Base-by-base conservation (phyloP, 805 yeast genomes). In the Tetrapisispora arboricola region DNA sequence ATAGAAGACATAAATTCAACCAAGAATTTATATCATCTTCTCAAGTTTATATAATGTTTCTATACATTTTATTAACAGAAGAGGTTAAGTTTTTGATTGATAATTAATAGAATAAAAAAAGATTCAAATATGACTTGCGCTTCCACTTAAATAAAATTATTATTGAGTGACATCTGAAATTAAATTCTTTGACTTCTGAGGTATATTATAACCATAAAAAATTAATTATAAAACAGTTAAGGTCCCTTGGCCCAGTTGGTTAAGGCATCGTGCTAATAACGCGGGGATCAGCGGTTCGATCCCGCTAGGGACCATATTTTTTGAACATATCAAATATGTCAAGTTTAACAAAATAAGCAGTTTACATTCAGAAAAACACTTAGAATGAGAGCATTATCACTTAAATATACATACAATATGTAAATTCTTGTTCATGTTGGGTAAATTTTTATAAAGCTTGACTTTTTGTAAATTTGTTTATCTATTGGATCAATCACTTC, bases 401-500 rank as follows among this genome's bases (percentile, higher is more conserved):
- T n/a, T 24, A 24, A 11, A 24, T 24, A 24, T 24, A 24, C 11
- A 24, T 24, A 8, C 26, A 24, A 8, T 11, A 11, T 24, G 15
- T n/a, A n/a, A 33, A 27, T 15, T 27, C 10, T 27, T 11, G 8
- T 8, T 9, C 32, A 76, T 6, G 78, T 71, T 18, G 81, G 80
- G 44, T 62, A 76, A 57, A 76, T 76, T 36, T 65, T 69, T 19
- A 65, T 59, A 40, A 75, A 52, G 3, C 68, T 69, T 0, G 53
- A 48, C 17, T 54, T 56, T 10, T 48, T 47, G 50, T 65, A 75
- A 3, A 60, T 42, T 30, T 67, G 70, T 16, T 64, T 61, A 3
- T 75, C 69, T 15, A 70, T 52, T 2, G 80, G 81, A 51, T 75
- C 80, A 29, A 66, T 57, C 2, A 76, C 58, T 25, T 55, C 55